Evolutionary conservation across 2,329 filamentous ascomycete species (phyloP), one percentile per base, ranked within the genome.

Genomic region (Penicillium crustosum): DNA sequence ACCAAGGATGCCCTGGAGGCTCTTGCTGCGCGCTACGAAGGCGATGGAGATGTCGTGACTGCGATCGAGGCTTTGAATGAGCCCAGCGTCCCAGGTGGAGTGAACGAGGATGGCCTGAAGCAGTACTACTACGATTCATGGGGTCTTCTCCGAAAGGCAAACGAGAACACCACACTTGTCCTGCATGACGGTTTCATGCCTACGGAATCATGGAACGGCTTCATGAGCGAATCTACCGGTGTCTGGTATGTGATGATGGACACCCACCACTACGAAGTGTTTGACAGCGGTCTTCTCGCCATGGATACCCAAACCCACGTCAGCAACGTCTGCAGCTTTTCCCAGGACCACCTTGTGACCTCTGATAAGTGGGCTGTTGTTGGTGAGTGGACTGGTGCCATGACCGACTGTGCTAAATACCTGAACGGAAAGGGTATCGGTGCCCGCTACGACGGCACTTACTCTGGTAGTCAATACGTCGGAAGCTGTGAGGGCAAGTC

Each of bases 361-460:
- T 77, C 79, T 6, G 85, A 89, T 70, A 89, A 89, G 71, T 87
- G 83, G 80, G 82, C 83, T n/a, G 77, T 89, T 54, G 82, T 88
- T 6, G 87, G 87, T 42, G 87, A 90, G 70, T 89, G 87, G 86
- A 84, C 83, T 1, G 86, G 81, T 23, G 87, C 86, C 15, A 82
- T 88, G 79, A 89, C 87, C 3, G 80, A 83, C 61, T 84, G 82
- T 62, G 79, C 82, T 9, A 79, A 77, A 49, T 80, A 77, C 56
- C 68, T 79, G 48, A 84, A 84, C 61, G 85, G 87, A 41, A 82
- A 81, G 57, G 82, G 81, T 2, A 73, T 83, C 43, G 86, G 86
- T 13, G 80, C 86, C 9, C 80, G 87, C 36, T 86, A 84, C 58
- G 77, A 80, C 44, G 86, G 85, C 15, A 80, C 79, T 3, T 83